A percentile compares a stretch with the other conserved stretches of the same genome.
Evolutionary conservation across 2,329 filamentous ascomycete genomes (phyloP).

Genomic region (Epichloe hybrida): DNA sequence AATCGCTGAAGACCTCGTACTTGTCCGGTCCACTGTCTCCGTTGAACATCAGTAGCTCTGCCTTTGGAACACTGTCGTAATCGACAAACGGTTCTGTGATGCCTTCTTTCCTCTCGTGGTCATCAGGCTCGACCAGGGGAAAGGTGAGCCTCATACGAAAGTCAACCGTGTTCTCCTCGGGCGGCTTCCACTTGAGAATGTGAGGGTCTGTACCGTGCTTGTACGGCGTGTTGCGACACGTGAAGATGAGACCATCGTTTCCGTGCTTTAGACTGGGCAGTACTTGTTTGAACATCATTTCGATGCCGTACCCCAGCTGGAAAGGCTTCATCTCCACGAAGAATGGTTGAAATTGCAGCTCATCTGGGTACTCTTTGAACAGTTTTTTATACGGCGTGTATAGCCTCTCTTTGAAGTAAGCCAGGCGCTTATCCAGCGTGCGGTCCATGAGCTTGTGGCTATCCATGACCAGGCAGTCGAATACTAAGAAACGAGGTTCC

Average conservation of each 20-base stretch:
- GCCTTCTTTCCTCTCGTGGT: conserved; percentile 53
- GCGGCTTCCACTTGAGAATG: conserved; percentile 97
- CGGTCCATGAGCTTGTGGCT: conserved; percentile 61
- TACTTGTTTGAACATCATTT: conserved; percentile 82
- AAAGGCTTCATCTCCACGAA: conserved; percentile 78
- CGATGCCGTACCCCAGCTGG: conserved; percentile 76
- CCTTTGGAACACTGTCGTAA: conserved; percentile 66
- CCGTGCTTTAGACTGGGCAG: conserved; percentile 78
- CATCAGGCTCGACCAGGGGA: conserved; percentile 54
- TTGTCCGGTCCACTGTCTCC: conserved; percentile 37
- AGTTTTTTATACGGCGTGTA: conserved; percentile 56
- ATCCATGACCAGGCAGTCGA: conserved; percentile 81
- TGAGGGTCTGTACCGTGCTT: conserved; percentile 81
- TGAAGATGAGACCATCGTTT: conserved; percentile 95
- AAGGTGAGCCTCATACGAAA: conserved; percentile 73
- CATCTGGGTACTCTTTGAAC: conserved; percentile 52
- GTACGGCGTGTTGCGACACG: conserved; percentile 79
- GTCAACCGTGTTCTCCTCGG: conserved; percentile 88
- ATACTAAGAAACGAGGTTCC: conserved; percentile 76
- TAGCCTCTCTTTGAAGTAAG: conserved; percentile 68
- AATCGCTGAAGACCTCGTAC: conserved; percentile 53
- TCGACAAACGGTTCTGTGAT: conserved; percentile 52
- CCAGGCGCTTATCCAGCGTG: conserved; percentile 77
- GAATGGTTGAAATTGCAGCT: conserved; percentile 61
- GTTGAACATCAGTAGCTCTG: conserved; percentile 57